Conservation (phyloP, 228 moss, liverwort and hornwort species). For the Sphagnum fallax region DNA sequence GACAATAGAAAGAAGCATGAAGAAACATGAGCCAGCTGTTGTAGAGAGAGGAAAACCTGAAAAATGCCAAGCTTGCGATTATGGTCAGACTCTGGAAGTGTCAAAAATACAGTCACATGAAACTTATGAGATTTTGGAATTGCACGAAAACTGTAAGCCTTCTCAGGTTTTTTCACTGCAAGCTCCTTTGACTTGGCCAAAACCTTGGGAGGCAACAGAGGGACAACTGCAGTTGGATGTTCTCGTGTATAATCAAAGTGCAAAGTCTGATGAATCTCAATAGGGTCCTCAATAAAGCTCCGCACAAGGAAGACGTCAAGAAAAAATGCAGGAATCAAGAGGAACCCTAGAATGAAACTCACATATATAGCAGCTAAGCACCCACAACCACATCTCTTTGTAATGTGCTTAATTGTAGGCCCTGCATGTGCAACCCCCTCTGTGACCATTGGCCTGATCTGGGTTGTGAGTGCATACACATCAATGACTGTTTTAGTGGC, state of each 20-base stretch:
- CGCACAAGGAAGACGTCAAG: slow-evolving; percentile 42
- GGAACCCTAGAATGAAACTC: slow-evolving; percentile 51
- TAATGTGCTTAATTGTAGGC: slow-evolving; percentile 31
- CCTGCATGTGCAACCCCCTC: slow-evolving; percentile 54
- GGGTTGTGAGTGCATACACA: slow-evolving; percentile 39
- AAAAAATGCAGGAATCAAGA: slow-evolving; percentile 65
- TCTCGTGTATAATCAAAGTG: slow-evolving; percentile 85
- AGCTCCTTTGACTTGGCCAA: slow-evolving; percentile 42
- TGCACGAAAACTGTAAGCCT: slow-evolving; percentile 37
- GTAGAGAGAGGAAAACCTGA: slow-evolving; percentile 36
- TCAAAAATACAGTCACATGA: slow-evolving; percentile 60
- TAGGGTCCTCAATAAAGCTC: slow-evolving; percentile 53
- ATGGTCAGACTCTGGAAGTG: slow-evolving; percentile 84
- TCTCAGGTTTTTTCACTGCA: slow-evolving; percentile 26
- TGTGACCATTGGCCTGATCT: slow-evolving; percentile 36
- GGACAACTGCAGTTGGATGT: slow-evolving; percentile 46
- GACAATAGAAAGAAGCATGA: neutral
- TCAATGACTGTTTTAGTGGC: slow-evolving; percentile 46
- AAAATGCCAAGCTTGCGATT: slow-evolving; percentile 83
- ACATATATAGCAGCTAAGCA: slow-evolving; percentile 68
- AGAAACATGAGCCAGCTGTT: neutral
- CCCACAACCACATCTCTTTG: slow-evolving; percentile 53
- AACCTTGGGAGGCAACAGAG: slow-evolving; percentile 50
- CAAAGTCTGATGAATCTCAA: slow-evolving; percentile 52
- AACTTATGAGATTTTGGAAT: slow-evolving; percentile 59